Evolutionary conservation across 441 rosid species (phyloP), one percentile per base, ranked within the genome.

Genomic region (Gossypium trilobum): DNA sequence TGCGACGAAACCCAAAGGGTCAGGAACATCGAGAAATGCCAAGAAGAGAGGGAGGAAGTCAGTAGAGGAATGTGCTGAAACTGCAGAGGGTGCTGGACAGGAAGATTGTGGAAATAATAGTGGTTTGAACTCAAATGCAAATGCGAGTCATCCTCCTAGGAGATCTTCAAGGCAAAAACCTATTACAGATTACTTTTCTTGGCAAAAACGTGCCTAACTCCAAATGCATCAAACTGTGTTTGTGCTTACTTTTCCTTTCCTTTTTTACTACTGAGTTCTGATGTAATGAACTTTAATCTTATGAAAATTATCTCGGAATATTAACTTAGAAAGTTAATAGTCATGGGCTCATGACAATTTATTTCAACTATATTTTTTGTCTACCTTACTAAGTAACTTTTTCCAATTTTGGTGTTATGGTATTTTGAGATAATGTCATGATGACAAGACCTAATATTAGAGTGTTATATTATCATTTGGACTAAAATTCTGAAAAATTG

Each of bases 141-240:
- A 73, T 74, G 77, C 54, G 46, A 62, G 44, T 31, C 71, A 55
- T 65, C 65, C 73, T 31, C 42, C 46, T 23, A 77, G 82, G 70
- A 82, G 74, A 78, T 84, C 84, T 59, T 54, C 75, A 8, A 79
- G 81, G 79, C 72, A 65, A 42, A 80, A 75, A 69, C 80, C 76
- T 51, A 51, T 51, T 16, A 51, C 56, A 51, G 56, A 51, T 51
- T 51, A 51, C 5, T 51, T 51, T 51, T 51, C 56, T 51, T 51
- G 56, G 56, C 56, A 51, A 51, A 51, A 51, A 5, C 22, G 22
- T 51, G 22, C 56, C 20, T 51, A 16, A 51, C 9, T 36, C 42
- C 42, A 36, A 36, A 36, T 36, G 42, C 42, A 1, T 36, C 10
- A 36, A 36, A 36, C 42, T 36, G 2, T 7, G 42, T 36, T 36